Evolutionary conservation across 805 yeast species (phyloP).

Genomic region (Cyberlindnera lachancei): DNA sequence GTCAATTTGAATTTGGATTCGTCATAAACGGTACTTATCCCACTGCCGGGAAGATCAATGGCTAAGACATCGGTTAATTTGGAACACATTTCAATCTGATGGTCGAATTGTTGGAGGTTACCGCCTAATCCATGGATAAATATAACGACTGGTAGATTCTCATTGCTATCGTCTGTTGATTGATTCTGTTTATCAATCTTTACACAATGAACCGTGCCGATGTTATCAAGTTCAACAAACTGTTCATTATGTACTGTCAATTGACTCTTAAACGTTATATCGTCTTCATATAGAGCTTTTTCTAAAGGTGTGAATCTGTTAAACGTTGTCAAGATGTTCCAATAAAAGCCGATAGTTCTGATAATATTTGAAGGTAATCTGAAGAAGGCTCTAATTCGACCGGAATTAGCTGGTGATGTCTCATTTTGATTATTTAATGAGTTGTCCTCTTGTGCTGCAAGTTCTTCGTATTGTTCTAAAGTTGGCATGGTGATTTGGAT

Average conservation of each 20-base stretch:
- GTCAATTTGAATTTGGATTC: slow-evolving; percentile 7
- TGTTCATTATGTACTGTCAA: slow-evolving; percentile 10
- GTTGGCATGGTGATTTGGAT: too few species aligned
- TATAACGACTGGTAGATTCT: slow-evolving; percentile 45
- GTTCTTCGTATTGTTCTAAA: too few species aligned
- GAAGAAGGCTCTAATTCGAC: too few species aligned
- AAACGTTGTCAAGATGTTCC: not conserved
- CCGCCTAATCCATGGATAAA: slow-evolving; percentile 91
- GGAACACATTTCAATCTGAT: slow-evolving; percentile 49
- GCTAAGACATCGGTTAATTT: slow-evolving; percentile 53
- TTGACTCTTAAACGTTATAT: slow-evolving; percentile 10
- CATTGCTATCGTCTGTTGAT: too few species aligned
- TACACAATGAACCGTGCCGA: too few species aligned
- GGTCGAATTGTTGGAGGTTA: slow-evolving; percentile 77
- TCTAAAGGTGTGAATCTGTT: slow-evolving; percentile 12
- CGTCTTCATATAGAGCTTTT: slow-evolving; percentile 6
- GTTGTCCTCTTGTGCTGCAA: too few species aligned
- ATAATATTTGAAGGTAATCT: too few species aligned
- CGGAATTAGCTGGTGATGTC: too few species aligned
- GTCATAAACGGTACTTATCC: slow-evolving; percentile 24
- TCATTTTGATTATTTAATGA: too few species aligned
- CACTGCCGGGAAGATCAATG: slow-evolving; percentile 87
- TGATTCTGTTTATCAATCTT: too few species aligned
- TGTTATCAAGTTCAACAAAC: slow-evolving; percentile 5
- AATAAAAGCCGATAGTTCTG: too few species aligned